These are phyloP conservation scores for Pleomassaria siparia DNA, from an alignment of 2,329 filamentous ascomycete species.

Conservation along the genomic window DNA sequence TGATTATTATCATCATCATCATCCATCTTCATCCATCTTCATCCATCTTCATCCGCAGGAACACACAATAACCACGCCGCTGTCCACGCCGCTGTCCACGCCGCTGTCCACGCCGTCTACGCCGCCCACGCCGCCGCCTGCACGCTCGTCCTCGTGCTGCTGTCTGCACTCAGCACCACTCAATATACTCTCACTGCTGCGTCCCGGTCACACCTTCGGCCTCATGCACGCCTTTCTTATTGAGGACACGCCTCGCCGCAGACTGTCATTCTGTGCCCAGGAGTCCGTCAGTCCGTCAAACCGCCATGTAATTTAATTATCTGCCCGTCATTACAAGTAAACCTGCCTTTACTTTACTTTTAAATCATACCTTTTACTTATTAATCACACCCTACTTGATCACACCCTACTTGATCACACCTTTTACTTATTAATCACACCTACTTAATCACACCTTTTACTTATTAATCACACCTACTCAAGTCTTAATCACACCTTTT, in stretches of 20 bases:
- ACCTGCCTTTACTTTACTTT: too few species aligned
- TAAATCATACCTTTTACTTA: too few species aligned
- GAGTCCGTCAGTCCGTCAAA: background rate
- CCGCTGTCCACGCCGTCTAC: background rate
- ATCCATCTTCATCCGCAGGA: background rate
- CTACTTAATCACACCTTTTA: too few species aligned
- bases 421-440: too few species aligned
- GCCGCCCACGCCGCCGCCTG: background rate
- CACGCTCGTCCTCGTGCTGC: too few species aligned
- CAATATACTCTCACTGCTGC: constrained; percentile 1
- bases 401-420: too few species aligned
- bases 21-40: background rate
- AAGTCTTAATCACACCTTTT: too few species aligned
- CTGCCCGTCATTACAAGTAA: too few species aligned
- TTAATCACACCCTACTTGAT: too few species aligned
- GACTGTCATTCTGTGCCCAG: constrained; percentile 1
- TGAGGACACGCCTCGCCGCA: constrained; percentile 16
- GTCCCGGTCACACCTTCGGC: constrained; percentile 1
- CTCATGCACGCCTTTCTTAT: constrained; percentile 16
- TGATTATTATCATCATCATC: background rate
- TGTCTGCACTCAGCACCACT: too few species aligned
- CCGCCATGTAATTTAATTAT: too few species aligned
- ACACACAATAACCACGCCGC: background rate
- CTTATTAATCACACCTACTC: too few species aligned
- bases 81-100: background rate